A percentile compares a stretch with the other conserved stretches of the same genome.
Conservation (phyloP, 148 eudicot genomes). For the Silene conica region DNA sequence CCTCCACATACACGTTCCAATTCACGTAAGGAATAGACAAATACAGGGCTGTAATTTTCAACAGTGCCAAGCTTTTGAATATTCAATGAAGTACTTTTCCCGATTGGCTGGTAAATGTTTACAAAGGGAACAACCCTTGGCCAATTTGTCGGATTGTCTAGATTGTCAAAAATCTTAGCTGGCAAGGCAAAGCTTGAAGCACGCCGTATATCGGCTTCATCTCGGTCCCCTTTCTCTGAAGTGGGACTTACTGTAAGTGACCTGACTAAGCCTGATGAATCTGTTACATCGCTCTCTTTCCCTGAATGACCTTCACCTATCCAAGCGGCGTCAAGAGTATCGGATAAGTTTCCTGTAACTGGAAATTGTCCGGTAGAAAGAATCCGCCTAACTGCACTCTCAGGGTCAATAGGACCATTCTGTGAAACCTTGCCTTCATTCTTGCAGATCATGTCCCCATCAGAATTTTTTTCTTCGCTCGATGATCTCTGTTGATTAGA, state of each 20-base stretch:
- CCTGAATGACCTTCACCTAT: slow-evolving; percentile 55
- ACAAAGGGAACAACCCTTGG: slow-evolving; percentile 57
- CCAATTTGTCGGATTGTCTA: slow-evolving; percentile 59
- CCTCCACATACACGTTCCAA: slow-evolving; percentile 67
- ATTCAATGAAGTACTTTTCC: slow-evolving; percentile 42
- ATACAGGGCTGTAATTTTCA: slow-evolving; percentile 61
- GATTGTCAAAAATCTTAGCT: slow-evolving; percentile 34
- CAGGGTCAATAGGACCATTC: slow-evolving; percentile 30
- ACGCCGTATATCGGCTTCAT: slow-evolving; percentile 28
- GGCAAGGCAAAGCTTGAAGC: slow-evolving; percentile 32
- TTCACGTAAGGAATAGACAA: slow-evolving; percentile 61
- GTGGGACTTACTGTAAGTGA: slow-evolving; percentile 30
- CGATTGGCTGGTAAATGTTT: slow-evolving; percentile 54
- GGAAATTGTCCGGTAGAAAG: slow-evolving; percentile 57
- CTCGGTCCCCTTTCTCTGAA: slow-evolving; percentile 39
- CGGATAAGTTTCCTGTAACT: slow-evolving; percentile 44
- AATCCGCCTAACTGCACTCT: slow-evolving; percentile 35
- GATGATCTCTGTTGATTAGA: slow-evolving; percentile 23
- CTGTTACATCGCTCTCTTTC: slow-evolving; percentile 28
- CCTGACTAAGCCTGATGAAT: slow-evolving; percentile 24
- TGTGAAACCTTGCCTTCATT: slow-evolving; percentile 26
- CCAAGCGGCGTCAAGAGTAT: slow-evolving; percentile 86
- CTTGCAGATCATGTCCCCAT: slow-evolving; percentile 21
- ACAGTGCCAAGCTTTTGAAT: slow-evolving; percentile 61
- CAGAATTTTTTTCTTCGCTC: slow-evolving; percentile 23